Percentiles rank a stretch among this genome's conserved stretches.
Conservation (phyloP, 805 yeast species). For the Pachysolen tannophilus region DNA sequence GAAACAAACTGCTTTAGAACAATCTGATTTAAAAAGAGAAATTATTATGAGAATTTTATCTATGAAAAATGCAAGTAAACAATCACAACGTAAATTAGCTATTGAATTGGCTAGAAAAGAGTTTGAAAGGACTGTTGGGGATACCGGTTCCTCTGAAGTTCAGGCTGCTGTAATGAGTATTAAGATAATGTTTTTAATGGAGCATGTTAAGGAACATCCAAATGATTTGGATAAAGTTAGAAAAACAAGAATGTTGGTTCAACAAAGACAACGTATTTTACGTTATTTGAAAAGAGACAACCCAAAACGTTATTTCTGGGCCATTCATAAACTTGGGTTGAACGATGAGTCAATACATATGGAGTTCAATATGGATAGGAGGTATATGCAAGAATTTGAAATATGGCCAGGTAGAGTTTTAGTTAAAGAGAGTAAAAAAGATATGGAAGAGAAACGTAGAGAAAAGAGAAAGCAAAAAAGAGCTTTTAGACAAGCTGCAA, state of each 20-base stretch:
- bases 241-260: constrained; percentile 73
- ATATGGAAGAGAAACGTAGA: constrained; percentile 36
- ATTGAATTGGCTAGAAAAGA: constrained; percentile 63
- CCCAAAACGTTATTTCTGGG: constrained; percentile 77
- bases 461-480: constrained; percentile 38
- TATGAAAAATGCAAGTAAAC: constrained; percentile 59
- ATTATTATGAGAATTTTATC: constrained; percentile 65
- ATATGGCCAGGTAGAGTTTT: constrained; percentile 70
- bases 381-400: constrained; percentile 69
- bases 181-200: constrained; percentile 67
- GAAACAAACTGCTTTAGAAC: constrained; percentile 21
- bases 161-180: constrained; percentile 90
- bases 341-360: constrained; percentile 68
- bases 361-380: constrained; percentile 77
- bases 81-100: constrained; percentile 51
- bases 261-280: constrained; percentile 77
- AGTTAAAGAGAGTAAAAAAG: constrained; percentile 47
- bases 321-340: constrained; percentile 81
- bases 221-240: constrained; percentile 71
- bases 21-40: constrained; percentile 53
- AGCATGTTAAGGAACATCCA: constrained; percentile 60
- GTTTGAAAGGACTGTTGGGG: constrained; percentile 78
- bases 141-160: constrained; percentile 92
- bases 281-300: constrained; percentile 75
- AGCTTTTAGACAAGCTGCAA: constrained; percentile 22